Evolutionary conservation across 345 rosid species (phyloP).

Genomic region (Rhodamnia argentea): DNA sequence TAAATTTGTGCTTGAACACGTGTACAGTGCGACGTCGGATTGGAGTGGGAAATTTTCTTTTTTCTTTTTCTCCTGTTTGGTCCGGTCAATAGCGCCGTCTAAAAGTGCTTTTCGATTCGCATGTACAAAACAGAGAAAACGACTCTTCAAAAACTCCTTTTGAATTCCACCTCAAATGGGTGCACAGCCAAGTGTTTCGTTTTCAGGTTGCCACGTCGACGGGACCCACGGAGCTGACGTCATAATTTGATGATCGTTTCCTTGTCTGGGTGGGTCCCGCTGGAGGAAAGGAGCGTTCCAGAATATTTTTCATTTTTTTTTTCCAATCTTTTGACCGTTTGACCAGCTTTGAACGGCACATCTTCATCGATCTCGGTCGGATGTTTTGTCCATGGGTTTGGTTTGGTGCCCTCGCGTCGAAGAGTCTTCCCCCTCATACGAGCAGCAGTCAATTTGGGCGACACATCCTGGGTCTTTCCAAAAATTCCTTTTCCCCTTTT

Average conservation of each 20-base stretch:
- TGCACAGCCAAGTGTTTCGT: background rate
- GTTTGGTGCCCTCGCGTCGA: background rate
- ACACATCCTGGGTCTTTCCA: slow-evolving; percentile 5
- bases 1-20: background rate
- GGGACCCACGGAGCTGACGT: background rate
- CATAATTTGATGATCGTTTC: background rate
- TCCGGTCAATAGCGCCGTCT: background rate
- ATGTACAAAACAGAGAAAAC: background rate
- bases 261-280: background rate
- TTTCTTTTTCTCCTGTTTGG: accelerated
- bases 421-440: background rate
- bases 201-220: background rate
- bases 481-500: too few species aligned
- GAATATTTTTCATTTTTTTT: too few species aligned
- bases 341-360: background rate
- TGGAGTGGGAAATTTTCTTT: too few species aligned
- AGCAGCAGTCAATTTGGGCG: slow-evolving; percentile 48
- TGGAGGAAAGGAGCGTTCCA: too few species aligned
- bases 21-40: background rate
- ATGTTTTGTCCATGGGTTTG: background rate
- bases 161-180: background rate
- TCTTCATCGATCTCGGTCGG: too few species aligned
- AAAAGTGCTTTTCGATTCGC: background rate
- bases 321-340: background rate
- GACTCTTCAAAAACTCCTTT: background rate